phyloP scores from a whole-genome alignment of 768 basidiomycete species.

The Myochromella boudieri region DNA sequence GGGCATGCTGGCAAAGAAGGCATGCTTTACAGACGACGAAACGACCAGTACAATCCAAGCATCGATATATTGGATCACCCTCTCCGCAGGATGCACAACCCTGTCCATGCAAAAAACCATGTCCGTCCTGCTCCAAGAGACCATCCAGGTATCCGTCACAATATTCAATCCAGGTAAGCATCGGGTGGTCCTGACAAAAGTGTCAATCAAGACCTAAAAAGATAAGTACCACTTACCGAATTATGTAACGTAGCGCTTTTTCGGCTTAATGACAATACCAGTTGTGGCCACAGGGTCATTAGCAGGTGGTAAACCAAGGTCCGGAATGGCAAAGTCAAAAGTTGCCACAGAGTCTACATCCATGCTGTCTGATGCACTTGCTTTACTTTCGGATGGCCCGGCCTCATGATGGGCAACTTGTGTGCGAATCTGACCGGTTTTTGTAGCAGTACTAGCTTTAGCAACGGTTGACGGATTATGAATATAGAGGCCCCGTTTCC shows the following conservation, averaged over 20 bases:
- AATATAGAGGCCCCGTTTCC: not conserved
- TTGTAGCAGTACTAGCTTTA: not conserved
- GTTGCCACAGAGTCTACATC: not conserved
- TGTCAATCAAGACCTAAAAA: not conserved
- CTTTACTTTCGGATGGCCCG: too few species aligned
- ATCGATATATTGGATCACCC: not conserved
- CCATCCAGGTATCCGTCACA: slow-evolving; percentile 14
- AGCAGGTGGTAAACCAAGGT: not conserved
- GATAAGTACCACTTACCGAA: slow-evolving; percentile 9
- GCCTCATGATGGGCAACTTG: not conserved
- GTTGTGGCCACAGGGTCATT: not conserved
- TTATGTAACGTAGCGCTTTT: slow-evolving; percentile 16
- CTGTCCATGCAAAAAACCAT: slow-evolving; percentile 8
- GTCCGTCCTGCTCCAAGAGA: slow-evolving; percentile 14
- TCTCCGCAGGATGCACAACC: slow-evolving; percentile 2
- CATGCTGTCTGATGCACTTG: not conserved
- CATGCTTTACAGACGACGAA: slow-evolving; percentile 18
- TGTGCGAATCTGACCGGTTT: not conserved
- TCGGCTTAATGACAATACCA: slow-evolving; percentile 6
- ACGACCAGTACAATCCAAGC: too few species aligned
- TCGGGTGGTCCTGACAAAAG: slow-evolving; percentile 13
- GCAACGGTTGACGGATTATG: not conserved
- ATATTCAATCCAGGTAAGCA: slow-evolving; percentile 15
- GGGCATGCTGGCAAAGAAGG: slow-evolving; percentile 10
- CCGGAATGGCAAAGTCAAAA: not conserved